Evolutionary conservation across 352 stramenopile genomes (phyloP).

Genomic region (Phytophthora litchii): DNA sequence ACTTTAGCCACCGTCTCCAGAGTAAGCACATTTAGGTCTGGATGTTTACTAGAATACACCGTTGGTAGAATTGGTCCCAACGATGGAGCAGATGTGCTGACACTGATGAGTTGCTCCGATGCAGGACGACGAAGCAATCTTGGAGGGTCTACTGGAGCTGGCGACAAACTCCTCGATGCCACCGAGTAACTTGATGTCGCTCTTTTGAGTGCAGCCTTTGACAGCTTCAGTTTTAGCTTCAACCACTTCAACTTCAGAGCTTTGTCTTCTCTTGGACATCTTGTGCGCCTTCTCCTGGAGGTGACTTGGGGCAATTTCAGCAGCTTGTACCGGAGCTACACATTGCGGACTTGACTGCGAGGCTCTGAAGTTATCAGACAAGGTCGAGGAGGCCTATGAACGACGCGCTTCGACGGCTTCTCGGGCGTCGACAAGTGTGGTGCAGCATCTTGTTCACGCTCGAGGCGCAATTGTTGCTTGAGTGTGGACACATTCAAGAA

Average conservation of each 20-base stretch:
- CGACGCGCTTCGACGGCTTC: slow-evolving; percentile 8
- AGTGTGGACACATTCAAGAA: too few relatives aligned
- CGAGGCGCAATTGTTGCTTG: too few relatives aligned
- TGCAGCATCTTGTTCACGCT: too few relatives aligned
- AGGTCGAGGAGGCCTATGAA: slow-evolving; percentile 2
- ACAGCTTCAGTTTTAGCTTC: slow-evolving; percentile 2
- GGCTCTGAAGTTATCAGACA: too few relatives aligned
- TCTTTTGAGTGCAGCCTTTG: slow-evolving; percentile 16
- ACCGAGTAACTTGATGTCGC: slow-evolving; percentile 23
- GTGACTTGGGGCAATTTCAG: slow-evolving; percentile 5
- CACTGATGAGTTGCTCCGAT: slow-evolving; percentile 20
- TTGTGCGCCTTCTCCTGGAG: slow-evolving; percentile 22
- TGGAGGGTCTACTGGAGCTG: slow-evolving; percentile 8
- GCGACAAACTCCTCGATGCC: background rate
- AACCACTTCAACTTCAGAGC: background rate
- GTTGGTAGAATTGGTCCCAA: slow-evolving; percentile 48
- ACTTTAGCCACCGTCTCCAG: too few relatives aligned
- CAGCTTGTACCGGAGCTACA: background rate
- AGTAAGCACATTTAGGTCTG: too few relatives aligned
- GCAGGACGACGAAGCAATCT: slow-evolving; percentile 12
- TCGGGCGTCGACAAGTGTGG: slow-evolving; percentile 25
- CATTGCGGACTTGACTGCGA: slow-evolving; percentile 23
- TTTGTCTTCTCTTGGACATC: slow-evolving; percentile 34
- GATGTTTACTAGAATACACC: slow-evolving; percentile 37
- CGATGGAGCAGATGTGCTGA: slow-evolving; percentile 3